A percentile compares a stretch with the other conserved stretches of the same genome.
These are phyloP conservation scores for Echinochloa phyllopogon DNA, from an alignment of 176 grass and related monocot genomes.

Conservation along the genomic window DNA sequence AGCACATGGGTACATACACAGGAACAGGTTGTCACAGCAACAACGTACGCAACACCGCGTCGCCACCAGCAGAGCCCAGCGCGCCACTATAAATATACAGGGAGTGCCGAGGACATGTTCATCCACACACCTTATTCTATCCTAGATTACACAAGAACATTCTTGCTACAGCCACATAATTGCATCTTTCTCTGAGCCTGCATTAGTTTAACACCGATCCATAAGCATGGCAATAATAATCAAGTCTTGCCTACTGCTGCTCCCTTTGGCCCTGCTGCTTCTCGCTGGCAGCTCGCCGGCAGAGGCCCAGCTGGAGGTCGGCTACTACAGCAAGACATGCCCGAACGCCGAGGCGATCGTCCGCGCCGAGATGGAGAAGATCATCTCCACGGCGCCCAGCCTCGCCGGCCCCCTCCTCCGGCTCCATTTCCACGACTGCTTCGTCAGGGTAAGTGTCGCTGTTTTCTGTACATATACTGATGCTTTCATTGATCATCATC, in stretches of 20 bases:
- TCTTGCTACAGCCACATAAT: not conserved
- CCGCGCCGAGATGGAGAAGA: constrained; percentile 56
- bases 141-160: constrained; percentile 22
- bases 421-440: constrained; percentile 82
- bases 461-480: not conserved
- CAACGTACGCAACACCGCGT: not conserved
- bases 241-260: not conserved
- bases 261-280: not conserved
- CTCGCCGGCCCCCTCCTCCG: constrained; percentile 67
- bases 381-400: constrained; percentile 40
- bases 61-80: not conserved
- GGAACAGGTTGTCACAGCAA: constrained; percentile 25
- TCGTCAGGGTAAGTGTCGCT: constrained; percentile 57
- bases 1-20: constrained; percentile 31
- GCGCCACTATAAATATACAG: constrained; percentile 24
- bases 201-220: not conserved
- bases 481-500: not conserved
- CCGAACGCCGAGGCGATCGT: constrained; percentile 63
- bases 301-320: constrained; percentile 45
- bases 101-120: not conserved
- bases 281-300: constrained; percentile 19
- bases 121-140: constrained; percentile 3
- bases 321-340: constrained; percentile 70
- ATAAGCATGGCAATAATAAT: constrained; percentile 34
- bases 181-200: not conserved